Conservation (phyloP, 768 basidiomycete genomes). For the Clitopilus passeckerianus region DNA sequence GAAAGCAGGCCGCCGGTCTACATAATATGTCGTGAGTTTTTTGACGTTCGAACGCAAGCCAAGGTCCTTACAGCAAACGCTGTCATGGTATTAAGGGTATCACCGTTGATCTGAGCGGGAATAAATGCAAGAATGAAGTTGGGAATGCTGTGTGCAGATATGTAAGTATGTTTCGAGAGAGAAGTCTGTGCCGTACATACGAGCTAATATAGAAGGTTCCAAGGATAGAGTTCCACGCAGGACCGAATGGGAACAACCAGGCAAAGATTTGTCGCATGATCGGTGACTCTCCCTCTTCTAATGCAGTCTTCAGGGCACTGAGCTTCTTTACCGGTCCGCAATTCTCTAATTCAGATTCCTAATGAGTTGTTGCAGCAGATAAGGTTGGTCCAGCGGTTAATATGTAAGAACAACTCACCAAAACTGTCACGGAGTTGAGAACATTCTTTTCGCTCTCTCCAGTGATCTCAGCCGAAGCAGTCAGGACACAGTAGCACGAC, state of each 20-base stretch:
- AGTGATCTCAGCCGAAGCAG: neutral
- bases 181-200: constrained; percentile 35
- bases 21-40: neutral
- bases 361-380: neutral
- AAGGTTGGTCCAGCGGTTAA: neutral
- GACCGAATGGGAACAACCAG: constrained; percentile 85
- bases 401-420: neutral
- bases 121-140: constrained; percentile 96
- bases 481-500: constrained; percentile 16
- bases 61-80: constrained; percentile 71
- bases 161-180: constrained; percentile 10
- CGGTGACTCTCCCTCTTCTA: constrained; percentile 65
- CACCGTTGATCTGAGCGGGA: constrained; percentile 77
- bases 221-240: constrained; percentile 84
- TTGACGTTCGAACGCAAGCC: constrained; percentile 5
- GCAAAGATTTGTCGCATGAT: constrained; percentile 77
- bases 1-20: constrained; percentile 89
- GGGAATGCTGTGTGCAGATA: constrained; percentile 54
- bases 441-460: neutral
- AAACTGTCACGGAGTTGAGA: neutral
- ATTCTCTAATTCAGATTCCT: constrained; percentile 36
- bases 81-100: constrained; percentile 91
- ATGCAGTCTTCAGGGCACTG: constrained; percentile 50
- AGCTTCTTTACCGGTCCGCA: constrained; percentile 40
- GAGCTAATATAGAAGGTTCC: constrained; percentile 97